phyloP scores from a whole-genome alignment of 2,329 filamentous ascomycete species.

The Calonectria montana region DNA sequence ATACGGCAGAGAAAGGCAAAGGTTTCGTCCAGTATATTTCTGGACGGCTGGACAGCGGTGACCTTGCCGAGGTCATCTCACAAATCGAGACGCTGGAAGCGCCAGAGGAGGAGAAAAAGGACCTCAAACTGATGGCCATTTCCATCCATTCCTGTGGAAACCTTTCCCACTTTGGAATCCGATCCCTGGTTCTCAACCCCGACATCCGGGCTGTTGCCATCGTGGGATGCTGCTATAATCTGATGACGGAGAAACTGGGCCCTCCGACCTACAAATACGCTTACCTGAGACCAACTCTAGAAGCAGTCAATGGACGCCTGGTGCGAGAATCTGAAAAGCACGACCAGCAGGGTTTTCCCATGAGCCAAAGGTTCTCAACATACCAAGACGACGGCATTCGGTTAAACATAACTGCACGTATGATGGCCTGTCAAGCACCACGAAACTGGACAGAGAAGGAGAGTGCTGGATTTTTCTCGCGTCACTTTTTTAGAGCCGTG shows the following conservation, averaged over 20 bases:
- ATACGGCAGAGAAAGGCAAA: conserved; percentile 69
- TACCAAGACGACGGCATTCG: conserved; percentile 74
- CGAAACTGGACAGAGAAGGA: conserved; percentile 88
- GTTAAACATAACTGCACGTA: conserved; percentile 94
- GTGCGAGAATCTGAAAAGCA: conserved; percentile 75
- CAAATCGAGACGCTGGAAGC: conserved; percentile 59
- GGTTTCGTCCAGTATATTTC: conserved; percentile 83
- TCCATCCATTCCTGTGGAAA: conserved; percentile 98
- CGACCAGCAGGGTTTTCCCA: conserved; percentile 93
- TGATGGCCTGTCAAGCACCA: conserved; percentile 98
- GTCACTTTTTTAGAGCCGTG: conserved; percentile 92
- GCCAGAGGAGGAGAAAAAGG: conserved; percentile 41
- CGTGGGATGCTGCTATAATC: conserved; percentile 98
- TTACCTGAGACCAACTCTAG: conserved; percentile 75
- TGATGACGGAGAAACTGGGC: conserved; percentile 89
- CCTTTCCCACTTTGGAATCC: conserved; percentile 92
- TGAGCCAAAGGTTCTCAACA: conserved; percentile 77
- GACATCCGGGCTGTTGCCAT: conserved; percentile 91
- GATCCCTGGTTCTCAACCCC: conserved; percentile 85
- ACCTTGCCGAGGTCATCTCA: conserved; percentile 74
- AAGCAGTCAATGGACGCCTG: conserved; percentile 76
- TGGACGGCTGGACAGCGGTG: conserved; percentile 78
- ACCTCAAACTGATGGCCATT: conserved; percentile 80
- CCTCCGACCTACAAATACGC: conserved; percentile 89
- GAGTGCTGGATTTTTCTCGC: conserved; percentile 88